These are phyloP conservation scores for Albizia julibrissin DNA, from an alignment of 306 rosid genomes.

Conservation along the genomic window DNA sequence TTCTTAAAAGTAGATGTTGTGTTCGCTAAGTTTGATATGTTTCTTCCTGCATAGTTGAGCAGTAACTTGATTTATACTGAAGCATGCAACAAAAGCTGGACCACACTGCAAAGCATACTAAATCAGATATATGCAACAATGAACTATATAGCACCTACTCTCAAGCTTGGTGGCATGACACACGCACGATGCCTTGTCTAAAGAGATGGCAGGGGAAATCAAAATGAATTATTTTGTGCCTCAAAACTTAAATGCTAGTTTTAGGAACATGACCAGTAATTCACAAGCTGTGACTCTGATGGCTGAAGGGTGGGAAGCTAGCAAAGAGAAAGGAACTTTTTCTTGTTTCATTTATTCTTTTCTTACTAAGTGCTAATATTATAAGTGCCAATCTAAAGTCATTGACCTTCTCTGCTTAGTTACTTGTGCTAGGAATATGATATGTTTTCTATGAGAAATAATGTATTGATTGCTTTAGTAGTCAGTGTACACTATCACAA, in stretches of 20 bases:
- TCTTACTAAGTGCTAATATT: background rate
- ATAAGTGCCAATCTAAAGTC: background rate
- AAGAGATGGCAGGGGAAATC: constrained; percentile 5
- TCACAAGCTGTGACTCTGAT: background rate
- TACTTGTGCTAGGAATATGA: background rate
- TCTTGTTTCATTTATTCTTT: background rate
- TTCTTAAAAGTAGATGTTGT: background rate
- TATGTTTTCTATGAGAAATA: background rate
- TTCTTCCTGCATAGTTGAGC: background rate
- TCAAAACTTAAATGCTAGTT: constrained; percentile 16
- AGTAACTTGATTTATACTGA: constrained; percentile 6
- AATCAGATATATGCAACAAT: constrained; percentile 9
- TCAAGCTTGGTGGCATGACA: constrained; percentile 37
- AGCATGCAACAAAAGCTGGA: constrained; percentile 34
- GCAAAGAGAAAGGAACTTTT: background rate
- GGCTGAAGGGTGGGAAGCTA: constrained; percentile 4
- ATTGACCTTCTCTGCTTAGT: background rate
- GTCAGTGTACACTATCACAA: background rate
- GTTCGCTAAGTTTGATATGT: background rate
- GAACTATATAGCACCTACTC: background rate
- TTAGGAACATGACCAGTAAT: constrained; percentile 7
- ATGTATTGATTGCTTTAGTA: background rate
- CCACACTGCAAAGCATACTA: background rate
- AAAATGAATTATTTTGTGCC: constrained; percentile 26
- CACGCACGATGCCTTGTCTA: constrained; percentile 29